A percentile compares a stretch with the other conserved stretches of the same genome.
phyloP scores from a whole-genome alignment of 1,284 basidiomycete species.

The Porodaedalea pini region DNA sequence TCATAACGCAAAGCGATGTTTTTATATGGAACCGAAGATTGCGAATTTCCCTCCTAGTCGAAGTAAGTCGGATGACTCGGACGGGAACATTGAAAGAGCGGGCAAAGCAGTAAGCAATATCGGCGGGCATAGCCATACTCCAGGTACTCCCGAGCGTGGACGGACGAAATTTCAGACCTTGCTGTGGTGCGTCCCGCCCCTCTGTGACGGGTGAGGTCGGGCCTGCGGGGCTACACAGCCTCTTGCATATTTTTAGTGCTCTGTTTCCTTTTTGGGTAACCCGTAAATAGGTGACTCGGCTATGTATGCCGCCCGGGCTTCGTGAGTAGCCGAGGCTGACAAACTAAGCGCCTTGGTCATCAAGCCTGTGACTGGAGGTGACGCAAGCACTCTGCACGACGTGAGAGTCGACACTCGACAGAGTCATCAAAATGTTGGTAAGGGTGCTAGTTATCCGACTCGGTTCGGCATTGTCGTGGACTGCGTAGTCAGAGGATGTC shows the following conservation, averaged over 20 bases:
- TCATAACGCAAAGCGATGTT: background rate
- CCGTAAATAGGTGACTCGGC: background rate
- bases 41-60: background rate
- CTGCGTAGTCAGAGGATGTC: no score
- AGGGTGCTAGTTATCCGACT: no score
- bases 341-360: no score
- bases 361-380: background rate
- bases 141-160: slow-evolving; percentile 1
- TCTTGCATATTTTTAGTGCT: background rate
- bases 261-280: background rate
- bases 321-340: background rate
- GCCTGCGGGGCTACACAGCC: background rate
- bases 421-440: no score
- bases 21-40: background rate
- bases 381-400: no score
- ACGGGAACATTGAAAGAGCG: background rate
- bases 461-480: no score
- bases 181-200: background rate
- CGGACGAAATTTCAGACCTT: background rate
- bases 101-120: background rate
- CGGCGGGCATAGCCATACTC: background rate
- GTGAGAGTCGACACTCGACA: no score
- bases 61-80: slow-evolving; percentile 1
- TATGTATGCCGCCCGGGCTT: background rate
- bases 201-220: background rate